Conservation (phyloP, 2,329 filamentous ascomycete genomes). For the Dactylonectria estremocensis region DNA sequence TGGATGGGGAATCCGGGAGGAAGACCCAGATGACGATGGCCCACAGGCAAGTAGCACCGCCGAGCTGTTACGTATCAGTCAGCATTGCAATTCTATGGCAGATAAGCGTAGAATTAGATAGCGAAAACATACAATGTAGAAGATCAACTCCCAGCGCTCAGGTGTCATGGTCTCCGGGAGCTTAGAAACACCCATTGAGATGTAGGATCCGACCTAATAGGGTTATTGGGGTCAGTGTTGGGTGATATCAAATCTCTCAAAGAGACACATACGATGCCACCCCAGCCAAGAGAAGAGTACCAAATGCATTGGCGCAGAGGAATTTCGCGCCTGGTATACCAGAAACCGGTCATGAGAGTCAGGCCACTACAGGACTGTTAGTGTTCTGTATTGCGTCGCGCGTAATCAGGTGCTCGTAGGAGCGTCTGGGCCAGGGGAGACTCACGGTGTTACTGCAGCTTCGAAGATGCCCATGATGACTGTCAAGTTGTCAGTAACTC, state of each 20-base stretch:
- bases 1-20: conserved; percentile 52
- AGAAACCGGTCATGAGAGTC: conserved; percentile 52
- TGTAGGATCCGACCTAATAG: conserved; percentile 47
- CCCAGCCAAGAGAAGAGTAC: conserved; percentile 2
- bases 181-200: conserved; percentile 30
- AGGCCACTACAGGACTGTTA: conserved; percentile 1
- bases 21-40: conserved; percentile 49
- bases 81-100: not conserved
- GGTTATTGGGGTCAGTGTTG: not conserved
- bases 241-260: not conserved
- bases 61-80: conserved; percentile 34
- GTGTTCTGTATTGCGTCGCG: not conserved
- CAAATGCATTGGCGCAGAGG: conserved; percentile 2
- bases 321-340: conserved; percentile 46
- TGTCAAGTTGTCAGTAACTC: conserved; percentile 2
- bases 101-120: not conserved
- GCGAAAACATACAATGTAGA: not conserved
- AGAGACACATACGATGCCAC: not conserved
- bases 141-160: conserved; percentile 9
- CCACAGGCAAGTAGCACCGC: conserved; percentile 53
- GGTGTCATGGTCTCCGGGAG: not conserved
- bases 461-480: conserved; percentile 29
- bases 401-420: not conserved
- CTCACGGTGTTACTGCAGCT: conserved; percentile 21
- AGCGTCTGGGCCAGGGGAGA: not conserved